phyloP scores from a whole-genome alignment of 306 rosid species.

The Prunus salicina region DNA sequence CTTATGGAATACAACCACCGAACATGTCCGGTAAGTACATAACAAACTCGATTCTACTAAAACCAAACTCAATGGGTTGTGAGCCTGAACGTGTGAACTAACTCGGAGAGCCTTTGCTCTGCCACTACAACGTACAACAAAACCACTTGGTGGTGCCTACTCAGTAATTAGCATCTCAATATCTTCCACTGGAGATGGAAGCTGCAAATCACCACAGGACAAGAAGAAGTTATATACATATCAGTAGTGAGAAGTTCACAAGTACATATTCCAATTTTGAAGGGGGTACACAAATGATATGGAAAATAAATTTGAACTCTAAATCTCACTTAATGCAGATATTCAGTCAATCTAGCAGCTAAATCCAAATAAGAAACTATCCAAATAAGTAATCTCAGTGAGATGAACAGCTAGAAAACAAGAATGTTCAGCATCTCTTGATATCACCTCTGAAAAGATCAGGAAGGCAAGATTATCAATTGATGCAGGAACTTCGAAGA shows the following conservation, averaged over 20 bases:
- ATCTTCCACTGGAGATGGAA: constrained; percentile 59
- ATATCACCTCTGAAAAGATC: neutral
- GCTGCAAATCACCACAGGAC: constrained; percentile 55
- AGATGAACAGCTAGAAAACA: neutral
- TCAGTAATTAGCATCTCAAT: constrained; percentile 81
- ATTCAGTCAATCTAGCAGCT: neutral
- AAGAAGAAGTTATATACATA: constrained; percentile 6
- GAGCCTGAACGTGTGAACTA: constrained; percentile 4
- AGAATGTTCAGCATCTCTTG: neutral
- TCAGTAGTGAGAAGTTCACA: neutral
- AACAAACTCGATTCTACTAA: neutral
- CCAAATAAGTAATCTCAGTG: neutral
- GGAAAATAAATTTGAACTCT: neutral
- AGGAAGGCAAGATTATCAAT: neutral
- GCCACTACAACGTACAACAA: constrained; percentile 9
- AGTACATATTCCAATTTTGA: neutral
- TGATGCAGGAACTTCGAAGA: neutral
- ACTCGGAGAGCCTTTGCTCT: constrained; percentile 18
- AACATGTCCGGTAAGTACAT: neutral
- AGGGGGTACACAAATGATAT: neutral
- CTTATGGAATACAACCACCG: constrained; percentile 4
- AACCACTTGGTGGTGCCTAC: constrained; percentile 30
- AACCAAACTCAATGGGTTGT: constrained; percentile 7
- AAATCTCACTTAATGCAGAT: neutral
- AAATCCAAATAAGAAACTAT: neutral